Base-by-base conservation (phyloP, 2,329 filamentous ascomycete genomes). In the Pseudofabraea citricarpa region DNA sequence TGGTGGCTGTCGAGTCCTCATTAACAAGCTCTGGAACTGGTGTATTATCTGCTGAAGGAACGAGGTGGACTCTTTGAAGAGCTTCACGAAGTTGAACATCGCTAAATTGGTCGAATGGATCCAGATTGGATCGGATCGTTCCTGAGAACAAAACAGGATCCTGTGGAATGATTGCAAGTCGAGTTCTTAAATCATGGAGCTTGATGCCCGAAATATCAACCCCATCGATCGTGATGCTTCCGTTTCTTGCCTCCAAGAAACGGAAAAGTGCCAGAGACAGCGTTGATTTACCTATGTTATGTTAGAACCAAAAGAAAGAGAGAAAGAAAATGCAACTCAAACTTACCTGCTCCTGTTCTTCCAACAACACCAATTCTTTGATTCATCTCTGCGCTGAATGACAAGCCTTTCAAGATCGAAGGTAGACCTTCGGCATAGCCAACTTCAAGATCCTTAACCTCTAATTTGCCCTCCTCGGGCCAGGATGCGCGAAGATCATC, bases 121-220 rank as follows among this genome's bases (percentile, higher is more conserved):
- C 93, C 16, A 97, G 75, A 60, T 97, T 97, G 62, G 74, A 88
- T 49, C 90, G 81, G 46, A 96, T 85, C 1, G 90, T 95, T 52
- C 54, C 90, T 19, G 83, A 89, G 67, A 96, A 96, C 1, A 96
- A 73, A 0, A 90, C 95, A 42, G 87, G 91, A 59, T 97, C 59
- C 46, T 62, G 59, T 1, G 59, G 58, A 15, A 62, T 60, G 32
- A 62, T 58, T 7, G 57, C 54, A 10, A 62, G 38, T 16, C 57
- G 48, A 6, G 51, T 53, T 6, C 60, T 51, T 20, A 62, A 47
- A 13, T 53, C 50, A 33, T 58, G 52, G 5, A 62, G 49, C 29
- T 58, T 60, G 41, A 61, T 47, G 2, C 49, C 54, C 10, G 60
- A 56, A 36, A 62, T 59, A 27, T 62, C 56, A 13, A 59, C 27